These are phyloP conservation scores for Carnegiea gigantea DNA, from an alignment of 179 eudicot genomes.

Conservation along the genomic window DNA sequence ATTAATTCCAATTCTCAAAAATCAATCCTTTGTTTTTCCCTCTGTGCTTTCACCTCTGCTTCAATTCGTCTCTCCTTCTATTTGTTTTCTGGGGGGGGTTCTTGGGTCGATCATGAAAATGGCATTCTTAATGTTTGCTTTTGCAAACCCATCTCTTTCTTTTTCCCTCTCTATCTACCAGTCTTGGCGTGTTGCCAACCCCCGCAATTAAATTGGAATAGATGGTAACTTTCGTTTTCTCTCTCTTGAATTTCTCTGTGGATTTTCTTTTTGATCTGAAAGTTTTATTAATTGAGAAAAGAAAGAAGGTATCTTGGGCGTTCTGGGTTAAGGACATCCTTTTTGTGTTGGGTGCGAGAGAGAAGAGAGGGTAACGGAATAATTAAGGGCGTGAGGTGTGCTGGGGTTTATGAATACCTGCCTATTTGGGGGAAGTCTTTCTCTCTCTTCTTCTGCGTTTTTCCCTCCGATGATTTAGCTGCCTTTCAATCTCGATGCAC, in stretches of 20 bases:
- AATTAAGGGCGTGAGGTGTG: background rate
- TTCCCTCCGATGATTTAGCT: background rate
- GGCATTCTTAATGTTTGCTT: background rate
- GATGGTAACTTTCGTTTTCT: background rate
- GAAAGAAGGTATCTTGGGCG: background rate
- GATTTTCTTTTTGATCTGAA: background rate
- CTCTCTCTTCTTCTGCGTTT: background rate
- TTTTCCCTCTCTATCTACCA: background rate
- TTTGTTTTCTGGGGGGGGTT: background rate
- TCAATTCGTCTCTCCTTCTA: background rate
- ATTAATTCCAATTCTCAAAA: background rate
- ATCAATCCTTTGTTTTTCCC: background rate
- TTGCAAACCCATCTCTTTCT: background rate
- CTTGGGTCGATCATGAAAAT: background rate
- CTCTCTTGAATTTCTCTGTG: background rate
- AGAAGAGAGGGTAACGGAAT: background rate
- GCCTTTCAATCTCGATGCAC: background rate
- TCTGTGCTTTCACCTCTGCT: background rate
- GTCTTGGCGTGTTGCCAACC: background rate
- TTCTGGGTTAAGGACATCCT: background rate
- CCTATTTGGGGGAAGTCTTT: background rate
- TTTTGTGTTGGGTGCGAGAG: background rate
- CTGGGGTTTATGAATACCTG: background rate
- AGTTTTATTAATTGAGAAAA: background rate
- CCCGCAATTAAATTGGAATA: background rate